Base-by-base conservation (phyloP, 768 basidiomycete species). In the Dacryopinax spathularia region DNA sequence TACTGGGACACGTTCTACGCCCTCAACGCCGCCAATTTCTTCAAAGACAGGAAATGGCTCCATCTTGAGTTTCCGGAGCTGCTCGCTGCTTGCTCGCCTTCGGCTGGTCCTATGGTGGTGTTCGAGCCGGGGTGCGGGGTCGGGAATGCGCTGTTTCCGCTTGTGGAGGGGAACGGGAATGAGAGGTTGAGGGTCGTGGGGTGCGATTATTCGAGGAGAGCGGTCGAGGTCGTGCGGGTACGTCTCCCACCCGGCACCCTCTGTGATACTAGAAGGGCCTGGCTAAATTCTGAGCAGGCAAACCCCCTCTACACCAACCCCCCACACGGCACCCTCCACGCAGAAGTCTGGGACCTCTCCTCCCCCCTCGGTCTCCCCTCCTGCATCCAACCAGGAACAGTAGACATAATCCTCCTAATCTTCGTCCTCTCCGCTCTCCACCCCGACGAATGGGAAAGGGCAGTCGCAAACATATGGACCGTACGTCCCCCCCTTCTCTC, bases 51-150 rank as follows among this genome's bases (percentile, higher is more conserved):
- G 64, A 89, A 91, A 77, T 99, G 96, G 88, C 78, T 98, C 33
- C 83, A 89, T 68, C 84, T 90, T n/a, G 96, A 99, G 73, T 98
- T 98, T 69, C 89, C 89, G 0, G 93, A 97, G 69, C 80, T 98
- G 22, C 76, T 88, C 27, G 79, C 79, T 12, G 86, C 87, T 1
- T 81, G 87, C 13, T 78, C 84, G 66, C 76, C 82, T 34, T 71
- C 92, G 87, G 91, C 91, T 61, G 94, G 94, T 15, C 81, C 82
- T 0, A 77, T 81, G 60, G 80, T 79, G 1, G 82, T 98, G 22
- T 84, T 86, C 44, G 96, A 99, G 74, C 82, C 97, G 29, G 96
- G 96, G 25, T 97, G 94, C 72, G 93, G 95, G 39, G 91, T 91
- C 20, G 96, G 96, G n/a, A 96, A 95, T 71, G 87, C 92, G 5